phyloP scores from a whole-genome alignment of 2,329 filamentous ascomycete species.

The Fusarium piperis region DNA sequence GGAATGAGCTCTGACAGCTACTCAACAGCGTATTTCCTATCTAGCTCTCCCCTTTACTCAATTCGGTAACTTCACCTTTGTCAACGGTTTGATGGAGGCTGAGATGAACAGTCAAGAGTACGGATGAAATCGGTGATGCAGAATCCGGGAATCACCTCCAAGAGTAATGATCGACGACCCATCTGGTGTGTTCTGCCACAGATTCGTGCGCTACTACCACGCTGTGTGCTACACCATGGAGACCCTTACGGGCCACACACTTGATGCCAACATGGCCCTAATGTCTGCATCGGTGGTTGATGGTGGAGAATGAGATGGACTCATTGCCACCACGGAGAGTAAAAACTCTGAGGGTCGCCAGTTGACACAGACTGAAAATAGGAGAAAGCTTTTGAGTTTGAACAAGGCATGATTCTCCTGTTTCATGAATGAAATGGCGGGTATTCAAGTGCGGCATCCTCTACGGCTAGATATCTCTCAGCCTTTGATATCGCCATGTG shows the following conservation, averaged over 20 bases:
- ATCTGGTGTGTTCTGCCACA: constrained; percentile 1
- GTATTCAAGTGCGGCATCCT: not conserved
- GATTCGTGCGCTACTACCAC: constrained; percentile 9
- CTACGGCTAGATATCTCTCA: constrained; percentile 7
- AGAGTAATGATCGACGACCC: constrained; percentile 13
- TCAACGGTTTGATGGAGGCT: not conserved
- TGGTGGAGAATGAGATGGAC: constrained; percentile 5
- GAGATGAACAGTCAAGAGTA: not conserved
- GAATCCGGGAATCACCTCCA: not conserved
- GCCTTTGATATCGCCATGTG: constrained; percentile 11
- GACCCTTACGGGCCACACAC: not conserved
- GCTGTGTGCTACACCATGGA: not conserved
- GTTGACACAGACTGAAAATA: not conserved
- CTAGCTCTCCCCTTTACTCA: not conserved
- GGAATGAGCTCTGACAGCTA: constrained; percentile 23
- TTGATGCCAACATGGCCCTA: constrained; percentile 10
- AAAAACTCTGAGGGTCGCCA: not conserved
- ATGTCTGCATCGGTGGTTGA: constrained; percentile 14
- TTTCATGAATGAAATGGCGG: constrained; percentile 10
- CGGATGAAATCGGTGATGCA: not conserved
- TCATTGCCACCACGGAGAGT: not conserved
- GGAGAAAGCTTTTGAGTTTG: not conserved
- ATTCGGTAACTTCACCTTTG: not conserved
- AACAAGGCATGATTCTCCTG: constrained; percentile 11
- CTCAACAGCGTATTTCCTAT: not conserved